Conservation (phyloP, 257 asterid species). For the Jasminum sambac region DNA sequence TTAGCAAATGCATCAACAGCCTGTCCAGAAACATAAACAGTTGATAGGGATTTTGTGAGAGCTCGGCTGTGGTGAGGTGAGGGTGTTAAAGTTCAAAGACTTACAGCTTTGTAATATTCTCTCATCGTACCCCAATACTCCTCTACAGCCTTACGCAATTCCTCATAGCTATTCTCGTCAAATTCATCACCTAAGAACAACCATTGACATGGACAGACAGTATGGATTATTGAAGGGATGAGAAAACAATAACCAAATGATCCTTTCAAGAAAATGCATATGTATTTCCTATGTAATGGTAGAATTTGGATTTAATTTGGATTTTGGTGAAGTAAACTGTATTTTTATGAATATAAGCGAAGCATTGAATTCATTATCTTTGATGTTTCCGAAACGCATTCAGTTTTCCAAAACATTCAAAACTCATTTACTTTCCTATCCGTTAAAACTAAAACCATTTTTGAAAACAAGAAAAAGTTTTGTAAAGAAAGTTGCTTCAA, state of each 20-base stretch:
- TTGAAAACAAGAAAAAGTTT: too few relatives aligned
- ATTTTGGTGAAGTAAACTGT: neutral
- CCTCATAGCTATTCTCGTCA: conserved; percentile 51
- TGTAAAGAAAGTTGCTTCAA: too few relatives aligned
- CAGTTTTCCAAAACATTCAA: too few relatives aligned
- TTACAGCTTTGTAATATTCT: conserved; percentile 71
- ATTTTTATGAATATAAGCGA: neutral
- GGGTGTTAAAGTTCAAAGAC: conserved; percentile 25
- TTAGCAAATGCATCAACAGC: conserved; percentile 55
- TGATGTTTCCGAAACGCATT: too few relatives aligned
- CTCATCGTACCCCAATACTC: conserved; percentile 66
- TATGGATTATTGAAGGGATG: conserved; percentile 20
- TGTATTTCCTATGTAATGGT: neutral
- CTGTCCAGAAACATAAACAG: conserved; percentile 40
- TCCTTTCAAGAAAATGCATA: conserved; percentile 20
- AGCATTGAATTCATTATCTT: neutral
- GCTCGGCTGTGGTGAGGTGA: neutral
- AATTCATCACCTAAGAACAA: conserved; percentile 45
- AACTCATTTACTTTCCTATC: too few relatives aligned
- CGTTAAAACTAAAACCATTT: too few relatives aligned
- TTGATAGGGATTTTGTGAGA: conserved; percentile 7
- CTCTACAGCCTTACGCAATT: conserved; percentile 51
- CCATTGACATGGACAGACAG: conserved; percentile 22
- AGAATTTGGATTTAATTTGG: neutral
- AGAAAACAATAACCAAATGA: conserved; percentile 13